Percentiles rank a stretch among this genome's conserved stretches.
Conservation (phyloP, 2,329 filamentous ascomycete genomes). For the Venturia aucupariae region DNA sequence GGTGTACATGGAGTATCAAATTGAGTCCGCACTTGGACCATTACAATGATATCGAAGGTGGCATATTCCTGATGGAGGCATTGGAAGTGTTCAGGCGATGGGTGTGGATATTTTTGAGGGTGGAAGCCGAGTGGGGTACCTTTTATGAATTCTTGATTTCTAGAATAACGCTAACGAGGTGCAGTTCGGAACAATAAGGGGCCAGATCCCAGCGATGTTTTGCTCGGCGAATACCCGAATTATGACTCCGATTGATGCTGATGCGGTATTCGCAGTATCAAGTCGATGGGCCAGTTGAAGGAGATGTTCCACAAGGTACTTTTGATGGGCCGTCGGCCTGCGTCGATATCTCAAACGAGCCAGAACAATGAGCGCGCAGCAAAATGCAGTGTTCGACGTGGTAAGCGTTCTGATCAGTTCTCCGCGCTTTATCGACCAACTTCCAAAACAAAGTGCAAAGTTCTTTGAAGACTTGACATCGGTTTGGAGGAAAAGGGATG, state of each 20-base stretch:
- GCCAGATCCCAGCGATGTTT: constrained; percentile 57
- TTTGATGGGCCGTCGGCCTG: neutral
- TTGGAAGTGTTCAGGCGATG: constrained; percentile 82
- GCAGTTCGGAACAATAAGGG: constrained; percentile 46
- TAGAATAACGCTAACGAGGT: neutral
- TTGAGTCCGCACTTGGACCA: constrained; percentile 73
- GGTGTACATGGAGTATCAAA: constrained; percentile 88
- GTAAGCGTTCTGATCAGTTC: neutral
- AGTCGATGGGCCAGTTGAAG: neutral
- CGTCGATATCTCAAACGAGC: neutral
- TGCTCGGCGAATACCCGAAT: constrained; percentile 62
- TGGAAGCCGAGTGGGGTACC: constrained; percentile 76
- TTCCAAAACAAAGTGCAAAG: neutral
- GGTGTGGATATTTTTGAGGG: constrained; percentile 95
- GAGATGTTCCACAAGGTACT: neutral
- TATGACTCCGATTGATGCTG: constrained; percentile 35
- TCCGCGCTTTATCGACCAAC: too few species aligned
- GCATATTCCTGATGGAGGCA: constrained; percentile 79
- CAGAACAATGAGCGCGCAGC: neutral
- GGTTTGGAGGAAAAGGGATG: neutral
- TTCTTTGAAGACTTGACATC: neutral
- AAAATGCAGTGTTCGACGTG: neutral
- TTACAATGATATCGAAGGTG: constrained; percentile 77
- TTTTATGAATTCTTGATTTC: neutral
- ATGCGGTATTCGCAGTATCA: neutral